phyloP scores from a whole-genome alignment of 1,284 basidiomycete species.

The Puccinia horiana region DNA sequence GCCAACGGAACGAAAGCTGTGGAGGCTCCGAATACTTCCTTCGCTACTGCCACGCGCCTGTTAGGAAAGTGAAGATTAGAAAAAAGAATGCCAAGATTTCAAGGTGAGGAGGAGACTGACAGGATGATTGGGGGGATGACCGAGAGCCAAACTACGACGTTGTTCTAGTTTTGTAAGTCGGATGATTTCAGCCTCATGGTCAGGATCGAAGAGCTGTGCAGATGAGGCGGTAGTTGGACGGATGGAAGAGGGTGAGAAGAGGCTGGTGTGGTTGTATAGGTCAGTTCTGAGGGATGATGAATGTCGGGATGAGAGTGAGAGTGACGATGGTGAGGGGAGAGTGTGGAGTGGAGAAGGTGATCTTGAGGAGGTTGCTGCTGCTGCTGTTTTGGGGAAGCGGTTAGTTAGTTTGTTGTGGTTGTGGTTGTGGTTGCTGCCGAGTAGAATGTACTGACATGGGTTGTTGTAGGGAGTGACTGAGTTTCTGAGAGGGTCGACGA shows the following conservation, averaged over 20 bases:
- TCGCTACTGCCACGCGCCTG: slow-evolving; percentile 2
- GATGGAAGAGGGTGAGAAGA: not conserved
- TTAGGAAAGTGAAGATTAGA: not conserved
- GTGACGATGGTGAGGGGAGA: not conserved
- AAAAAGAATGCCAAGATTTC: not conserved
- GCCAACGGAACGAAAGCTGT: not conserved
- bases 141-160: not conserved
- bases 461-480: not conserved
- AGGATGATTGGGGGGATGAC: not conserved
- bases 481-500: not conserved
- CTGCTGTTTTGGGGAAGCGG: not conserved
- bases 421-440: too few relatives aligned
- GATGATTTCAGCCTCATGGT: not conserved
- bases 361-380: not conserved
- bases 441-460: not conserved
- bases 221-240: not conserved
- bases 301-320: not conserved
- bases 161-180: not conserved
- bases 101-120: not conserved
- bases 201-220: not conserved
- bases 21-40: not conserved
- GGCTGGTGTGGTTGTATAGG: not conserved
- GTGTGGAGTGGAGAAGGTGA: not conserved
- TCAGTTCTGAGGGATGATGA: not conserved
- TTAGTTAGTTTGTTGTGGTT: not conserved